Evolutionary conservation across 2,329 filamentous ascomycete species (phyloP), one percentile per base, ranked within the genome.

Genomic region (Thelonectria rubi): DNA sequence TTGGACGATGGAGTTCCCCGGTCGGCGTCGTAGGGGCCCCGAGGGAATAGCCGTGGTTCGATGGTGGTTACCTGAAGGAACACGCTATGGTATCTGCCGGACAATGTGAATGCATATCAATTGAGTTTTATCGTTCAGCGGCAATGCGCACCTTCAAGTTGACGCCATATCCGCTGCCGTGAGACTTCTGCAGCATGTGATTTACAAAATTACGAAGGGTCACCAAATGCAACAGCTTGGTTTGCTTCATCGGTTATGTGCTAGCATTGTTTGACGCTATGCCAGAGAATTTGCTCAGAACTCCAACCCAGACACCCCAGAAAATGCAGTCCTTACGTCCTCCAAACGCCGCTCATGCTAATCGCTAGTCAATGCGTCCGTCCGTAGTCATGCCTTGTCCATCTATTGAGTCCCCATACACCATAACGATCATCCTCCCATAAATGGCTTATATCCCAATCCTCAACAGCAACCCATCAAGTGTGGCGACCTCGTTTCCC

Each of bases 401-500:
- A 65, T 72, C 66, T 70, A 71, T 68, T 21, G 59, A 71, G 60
- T 67, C 54, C 70, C 66, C 54, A 48, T 64, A 54, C 65, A 62
- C 62, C 63, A 48, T 63, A 57, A 66, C 64, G 65, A 63, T 58
- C 55, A 60, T 68, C 55, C 42, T 64, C 53, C 45, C 60, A 62
- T 47, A 45, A 64, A 46, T 32, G 47, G 47, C 26, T 26, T 17
- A 45, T 37, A 57, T 57, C 52, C 24, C 20, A 52, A 49, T 37
- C 24, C 42, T 76, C 68, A 79, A 58, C 18, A n/a, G 15, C 18
- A 47, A 30, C 45, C 45, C 45, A 30, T 47, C 21, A 47, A 47
- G 45, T 15, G 65, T 87, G 84, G 53, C 85, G 79, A 55, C 77
- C 80, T 59, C 85, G 78, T 73, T 88, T 88, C 43, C 78, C 76